Evolutionary conservation across 352 stramenopile species (phyloP).

Genomic region (Phytophthora rubi): DNA sequence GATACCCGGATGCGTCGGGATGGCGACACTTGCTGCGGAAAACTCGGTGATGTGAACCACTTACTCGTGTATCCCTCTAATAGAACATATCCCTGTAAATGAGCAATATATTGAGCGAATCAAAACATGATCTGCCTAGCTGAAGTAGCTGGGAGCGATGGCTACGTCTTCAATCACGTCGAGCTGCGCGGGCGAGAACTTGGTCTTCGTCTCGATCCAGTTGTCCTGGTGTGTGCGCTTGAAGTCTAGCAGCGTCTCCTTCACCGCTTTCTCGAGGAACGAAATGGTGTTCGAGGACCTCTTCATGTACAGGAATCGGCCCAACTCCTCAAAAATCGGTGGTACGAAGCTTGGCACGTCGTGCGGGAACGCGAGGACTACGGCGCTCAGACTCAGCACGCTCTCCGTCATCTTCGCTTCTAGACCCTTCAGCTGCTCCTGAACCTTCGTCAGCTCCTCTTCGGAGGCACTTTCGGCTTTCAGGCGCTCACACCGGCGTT

Average conservation of each 20-base stretch:
- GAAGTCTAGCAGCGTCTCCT: conserved; percentile 85
- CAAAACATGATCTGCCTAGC: conserved; percentile 14
- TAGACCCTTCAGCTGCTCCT: conserved; percentile 49
- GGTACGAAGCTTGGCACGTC: conserved; percentile 72
- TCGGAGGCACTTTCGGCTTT: conserved; percentile 32
- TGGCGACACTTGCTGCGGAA: neutral
- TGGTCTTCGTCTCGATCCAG: conserved; percentile 76
- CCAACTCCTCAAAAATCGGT: conserved; percentile 76
- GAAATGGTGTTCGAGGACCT: conserved; percentile 58
- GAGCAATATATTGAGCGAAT: conserved; percentile 9
- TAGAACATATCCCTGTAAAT: conserved; percentile 19
- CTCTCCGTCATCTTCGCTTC: conserved; percentile 68
- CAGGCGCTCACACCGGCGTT: conserved; percentile 59
- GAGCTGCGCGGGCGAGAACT: conserved; percentile 65
- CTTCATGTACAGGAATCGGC: conserved; percentile 75
- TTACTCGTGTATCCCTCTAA: conserved; percentile 21
- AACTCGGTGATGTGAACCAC: conserved; percentile 3
- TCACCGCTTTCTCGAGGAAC: conserved; percentile 75
- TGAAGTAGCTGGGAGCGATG: conserved; percentile 82
- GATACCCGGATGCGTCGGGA: neutral
- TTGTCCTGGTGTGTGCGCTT: conserved; percentile 87
- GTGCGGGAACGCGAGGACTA: conserved; percentile 82
- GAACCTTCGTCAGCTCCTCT: conserved; percentile 45
- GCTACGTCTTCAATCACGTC: conserved; percentile 80
- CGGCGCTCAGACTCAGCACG: conserved; percentile 71